These are phyloP conservation scores for Linnemannia hyalina DNA, from an alignment of 192 early-diverging fungal genomes.

Conservation along the genomic window DNA sequence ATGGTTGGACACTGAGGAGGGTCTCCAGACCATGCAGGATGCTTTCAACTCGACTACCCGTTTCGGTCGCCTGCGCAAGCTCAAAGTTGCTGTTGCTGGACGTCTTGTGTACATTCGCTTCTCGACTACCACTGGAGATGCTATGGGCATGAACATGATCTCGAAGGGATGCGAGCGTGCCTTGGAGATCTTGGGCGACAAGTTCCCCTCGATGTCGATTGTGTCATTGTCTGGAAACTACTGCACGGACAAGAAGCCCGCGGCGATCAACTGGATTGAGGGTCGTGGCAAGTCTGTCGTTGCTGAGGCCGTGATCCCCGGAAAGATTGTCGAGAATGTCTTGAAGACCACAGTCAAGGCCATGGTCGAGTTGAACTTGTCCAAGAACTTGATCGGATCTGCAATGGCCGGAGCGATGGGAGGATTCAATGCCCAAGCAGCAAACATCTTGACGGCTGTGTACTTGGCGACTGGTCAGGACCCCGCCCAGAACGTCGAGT, in stretches of 20 bases:
- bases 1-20: constrained; percentile 80
- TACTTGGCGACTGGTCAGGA: constrained; percentile 96
- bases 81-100: constrained; percentile 89
- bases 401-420: constrained; percentile 95
- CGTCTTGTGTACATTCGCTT: constrained; percentile 90
- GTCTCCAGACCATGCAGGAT: constrained; percentile 71
- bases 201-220: constrained; percentile 82
- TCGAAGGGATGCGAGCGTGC: constrained; percentile 94
- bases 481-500: constrained; percentile 96
- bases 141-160: constrained; percentile 99
- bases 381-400: constrained; percentile 93
- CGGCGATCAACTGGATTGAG: constrained; percentile 98
- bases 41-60: constrained; percentile 92
- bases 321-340: constrained; percentile 80
- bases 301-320: constrained; percentile 87
- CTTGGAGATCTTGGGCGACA: constrained; percentile 68
- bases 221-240: constrained; percentile 93
- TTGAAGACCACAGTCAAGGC: constrained; percentile 89
- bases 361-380: constrained; percentile 83
- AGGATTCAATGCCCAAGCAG: constrained; percentile 95
- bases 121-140: constrained; percentile 92
- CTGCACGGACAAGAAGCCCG: constrained; percentile 97
- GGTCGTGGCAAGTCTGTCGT: constrained; percentile 95
- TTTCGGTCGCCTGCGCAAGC: constrained; percentile 85
- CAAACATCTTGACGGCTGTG: constrained; percentile 92